phyloP scores from a whole-genome alignment of 345 rosid species.

The Barbarea vulgaris region DNA sequence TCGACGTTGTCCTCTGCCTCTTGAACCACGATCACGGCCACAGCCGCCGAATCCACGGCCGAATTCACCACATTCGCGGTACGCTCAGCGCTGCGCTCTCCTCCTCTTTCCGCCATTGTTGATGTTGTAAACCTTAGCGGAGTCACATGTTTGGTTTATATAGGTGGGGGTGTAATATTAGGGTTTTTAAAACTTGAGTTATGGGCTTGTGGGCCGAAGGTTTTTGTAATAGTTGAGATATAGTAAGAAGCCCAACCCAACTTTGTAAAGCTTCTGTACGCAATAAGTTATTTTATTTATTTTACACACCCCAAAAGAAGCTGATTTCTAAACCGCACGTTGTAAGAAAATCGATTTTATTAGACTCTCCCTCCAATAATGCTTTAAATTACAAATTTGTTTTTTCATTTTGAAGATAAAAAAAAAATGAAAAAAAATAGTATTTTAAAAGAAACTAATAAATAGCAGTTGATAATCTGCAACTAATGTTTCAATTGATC shows the following conservation, averaged over 20 bases:
- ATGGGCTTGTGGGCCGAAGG: conserved; percentile 2
- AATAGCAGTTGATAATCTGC: too few species aligned
- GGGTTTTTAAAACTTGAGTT: neutral
- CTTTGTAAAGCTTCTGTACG: neutral
- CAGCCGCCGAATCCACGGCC: conserved; percentile 58
- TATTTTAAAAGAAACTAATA: too few species aligned
- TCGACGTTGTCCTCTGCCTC: conserved; percentile 66
- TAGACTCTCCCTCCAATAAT: too few species aligned
- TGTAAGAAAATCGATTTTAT: too few species aligned
- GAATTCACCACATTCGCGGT: conserved; percentile 60
- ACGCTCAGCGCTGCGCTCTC: conserved; percentile 35
- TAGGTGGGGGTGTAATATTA: neutral
- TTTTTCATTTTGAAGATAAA: too few species aligned
- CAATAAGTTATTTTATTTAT: neutral
- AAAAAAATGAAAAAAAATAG: too few species aligned
- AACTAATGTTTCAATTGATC: too few species aligned
- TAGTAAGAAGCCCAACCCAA: neutral
- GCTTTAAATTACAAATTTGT: too few species aligned
- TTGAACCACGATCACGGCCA: conserved; percentile 33
- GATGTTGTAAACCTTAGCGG: neutral
- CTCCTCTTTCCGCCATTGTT: conserved; percentile 70
- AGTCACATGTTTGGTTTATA: neutral
- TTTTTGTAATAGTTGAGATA: neutral
- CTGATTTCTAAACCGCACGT: too few species aligned
- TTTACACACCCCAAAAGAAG: neutral